phyloP scores from a whole-genome alignment of 2,329 filamentous ascomycete species.

The Nothophaeocryptopus gaeumannii region DNA sequence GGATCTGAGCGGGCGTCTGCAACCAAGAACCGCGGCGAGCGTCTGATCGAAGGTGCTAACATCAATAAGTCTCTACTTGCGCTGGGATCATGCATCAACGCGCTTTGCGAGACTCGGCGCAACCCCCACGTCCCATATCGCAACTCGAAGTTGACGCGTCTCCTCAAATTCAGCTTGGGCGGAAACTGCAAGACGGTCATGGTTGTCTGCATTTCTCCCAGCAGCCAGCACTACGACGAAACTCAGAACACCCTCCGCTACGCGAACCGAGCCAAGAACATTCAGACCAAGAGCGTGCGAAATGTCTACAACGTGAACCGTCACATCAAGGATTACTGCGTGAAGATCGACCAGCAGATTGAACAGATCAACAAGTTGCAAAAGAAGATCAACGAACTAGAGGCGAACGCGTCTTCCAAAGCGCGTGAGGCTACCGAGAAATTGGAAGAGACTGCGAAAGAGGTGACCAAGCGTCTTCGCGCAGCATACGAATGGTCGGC shows the following conservation, averaged over 20 bases:
- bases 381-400: slow-evolving; percentile 85
- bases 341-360: slow-evolving; percentile 99
- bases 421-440: slow-evolving; percentile 90
- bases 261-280: slow-evolving; percentile 97
- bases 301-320: slow-evolving; percentile 99
- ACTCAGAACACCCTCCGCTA: slow-evolving; percentile 97
- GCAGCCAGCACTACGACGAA: slow-evolving; percentile 94
- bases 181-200: slow-evolving; percentile 99
- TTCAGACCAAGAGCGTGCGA: slow-evolving; percentile 98
- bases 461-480: slow-evolving; percentile 77
- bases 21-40: slow-evolving; percentile 91
- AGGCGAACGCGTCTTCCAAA: slow-evolving; percentile 77
- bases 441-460: slow-evolving; percentile 69
- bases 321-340: slow-evolving; percentile 97
- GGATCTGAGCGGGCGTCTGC: slow-evolving; percentile 94
- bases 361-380: slow-evolving; percentile 94
- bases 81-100: slow-evolving; percentile 95
- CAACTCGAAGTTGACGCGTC: slow-evolving; percentile 92
- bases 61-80: slow-evolving; percentile 98
- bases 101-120: slow-evolving; percentile 87
- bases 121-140: slow-evolving; percentile 93
- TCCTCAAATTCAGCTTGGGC: slow-evolving; percentile 94
- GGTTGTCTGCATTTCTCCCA: slow-evolving; percentile 98
- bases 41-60: slow-evolving; percentile 89
- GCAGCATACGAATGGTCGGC: slow-evolving; percentile 78